Conservation (phyloP, 2,329 filamentous ascomycete genomes). For the Stylonectria norvegica region DNA sequence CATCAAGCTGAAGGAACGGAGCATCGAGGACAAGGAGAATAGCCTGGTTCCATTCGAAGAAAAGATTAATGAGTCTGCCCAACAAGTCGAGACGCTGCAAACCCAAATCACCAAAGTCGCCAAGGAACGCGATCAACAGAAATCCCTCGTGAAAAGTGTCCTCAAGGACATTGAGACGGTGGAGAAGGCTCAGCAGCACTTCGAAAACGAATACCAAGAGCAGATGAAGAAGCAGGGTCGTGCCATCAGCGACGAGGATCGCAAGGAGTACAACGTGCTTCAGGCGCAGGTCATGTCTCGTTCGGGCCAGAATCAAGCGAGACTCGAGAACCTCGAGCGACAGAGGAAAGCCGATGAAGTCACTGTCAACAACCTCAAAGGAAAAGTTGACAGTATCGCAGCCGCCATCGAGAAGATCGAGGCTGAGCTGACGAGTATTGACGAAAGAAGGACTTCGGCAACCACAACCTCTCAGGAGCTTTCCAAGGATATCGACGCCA, state of each 20-base stretch:
- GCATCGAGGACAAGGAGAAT: slow-evolving; percentile 82
- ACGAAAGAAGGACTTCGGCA: slow-evolving; percentile 63
- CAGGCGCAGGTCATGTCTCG: slow-evolving; percentile 81
- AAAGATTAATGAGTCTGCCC: slow-evolving; percentile 77
- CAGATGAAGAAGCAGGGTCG: slow-evolving; percentile 82
- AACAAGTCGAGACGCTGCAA: slow-evolving; percentile 66
- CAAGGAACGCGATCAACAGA: slow-evolving; percentile 74
- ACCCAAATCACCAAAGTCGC: slow-evolving; percentile 66
- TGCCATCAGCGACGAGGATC: slow-evolving; percentile 78
- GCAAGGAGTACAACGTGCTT: slow-evolving; percentile 84
- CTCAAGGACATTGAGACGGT: slow-evolving; percentile 78
- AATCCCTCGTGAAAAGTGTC: slow-evolving; percentile 64
- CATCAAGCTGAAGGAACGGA: slow-evolving; percentile 82
- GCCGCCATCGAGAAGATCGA: slow-evolving; percentile 71
- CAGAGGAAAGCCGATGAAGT: slow-evolving; percentile 90
- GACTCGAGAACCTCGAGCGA: slow-evolving; percentile 80
- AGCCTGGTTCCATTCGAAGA: slow-evolving; percentile 85
- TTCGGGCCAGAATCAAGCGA: slow-evolving; percentile 75
- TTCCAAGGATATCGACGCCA: slow-evolving; percentile 74
- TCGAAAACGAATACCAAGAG: slow-evolving; percentile 83
- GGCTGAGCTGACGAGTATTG: slow-evolving; percentile 65
- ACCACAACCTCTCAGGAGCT: slow-evolving; percentile 63
- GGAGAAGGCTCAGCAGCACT: slow-evolving; percentile 85
- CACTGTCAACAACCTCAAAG: slow-evolving; percentile 82
- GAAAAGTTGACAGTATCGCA: slow-evolving; percentile 77